A percentile compares a stretch with the other conserved stretches of the same genome.
phyloP scores from a whole-genome alignment of 2,329 filamentous ascomycete species.

The Acrocalymma vagum region DNA sequence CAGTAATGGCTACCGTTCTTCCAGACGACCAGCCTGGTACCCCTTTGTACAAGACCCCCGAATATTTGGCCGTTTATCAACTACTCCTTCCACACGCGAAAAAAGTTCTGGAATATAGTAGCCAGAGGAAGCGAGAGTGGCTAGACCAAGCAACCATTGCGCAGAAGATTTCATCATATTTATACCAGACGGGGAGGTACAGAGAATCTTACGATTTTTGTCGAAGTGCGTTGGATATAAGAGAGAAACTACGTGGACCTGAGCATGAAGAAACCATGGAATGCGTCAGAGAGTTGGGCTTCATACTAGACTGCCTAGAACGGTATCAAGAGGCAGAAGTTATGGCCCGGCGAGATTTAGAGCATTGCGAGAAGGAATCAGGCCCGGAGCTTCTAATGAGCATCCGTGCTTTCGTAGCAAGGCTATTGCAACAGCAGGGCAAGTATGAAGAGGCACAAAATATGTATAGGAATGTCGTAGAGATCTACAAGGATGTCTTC shows the following conservation, averaged over 20 bases:
- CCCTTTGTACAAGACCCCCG: too few relatives aligned
- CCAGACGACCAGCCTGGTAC: too few relatives aligned
- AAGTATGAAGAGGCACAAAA: slow-evolving; percentile 10
- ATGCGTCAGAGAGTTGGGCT: too few relatives aligned
- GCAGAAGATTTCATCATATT: neutral
- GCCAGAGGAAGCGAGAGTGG: slow-evolving; percentile 6
- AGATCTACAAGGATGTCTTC: too few relatives aligned
- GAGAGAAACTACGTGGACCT: slow-evolving; percentile 1
- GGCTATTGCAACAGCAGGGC: slow-evolving; percentile 5
- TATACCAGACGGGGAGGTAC: slow-evolving; percentile 19
- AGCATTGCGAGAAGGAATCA: neutral
- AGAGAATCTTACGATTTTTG: slow-evolving; percentile 5
- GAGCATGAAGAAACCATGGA: neutral
- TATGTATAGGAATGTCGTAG: too few relatives aligned
- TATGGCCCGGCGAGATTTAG: neutral
- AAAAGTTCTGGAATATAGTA: slow-evolving; percentile 4
- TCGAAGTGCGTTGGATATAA: neutral
- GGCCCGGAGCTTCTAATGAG: too few relatives aligned
- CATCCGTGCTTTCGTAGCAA: neutral
- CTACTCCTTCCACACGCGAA: slow-evolving; percentile 14
- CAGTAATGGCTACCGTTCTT: slow-evolving; percentile 7
- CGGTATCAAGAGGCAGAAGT: neutral
- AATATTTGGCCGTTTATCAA: slow-evolving; percentile 16
- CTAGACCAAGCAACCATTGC: slow-evolving; percentile 9
- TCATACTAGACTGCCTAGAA: neutral